A percentile compares a stretch with the other conserved stretches of the same genome.
These are phyloP conservation scores for Corylus americana DNA, from an alignment of 306 rosid genomes.

Conservation along the genomic window DNA sequence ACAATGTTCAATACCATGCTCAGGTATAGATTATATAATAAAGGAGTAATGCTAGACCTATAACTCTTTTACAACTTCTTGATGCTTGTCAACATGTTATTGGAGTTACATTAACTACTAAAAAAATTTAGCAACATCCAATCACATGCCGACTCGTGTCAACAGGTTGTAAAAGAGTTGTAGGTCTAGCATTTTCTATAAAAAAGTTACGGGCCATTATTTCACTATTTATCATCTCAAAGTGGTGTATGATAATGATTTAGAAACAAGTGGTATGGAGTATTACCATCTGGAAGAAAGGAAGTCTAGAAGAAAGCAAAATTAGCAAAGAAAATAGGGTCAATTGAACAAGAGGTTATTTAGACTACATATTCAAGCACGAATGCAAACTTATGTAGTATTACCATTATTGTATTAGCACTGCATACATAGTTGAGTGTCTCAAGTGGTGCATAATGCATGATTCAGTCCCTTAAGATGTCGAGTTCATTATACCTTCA, in stretches of 20 bases:
- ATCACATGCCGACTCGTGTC: too few relatives aligned
- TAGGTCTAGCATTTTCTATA: neutral
- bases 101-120: too few relatives aligned
- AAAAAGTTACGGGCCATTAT: neutral
- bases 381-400: neutral
- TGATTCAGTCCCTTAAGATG: neutral
- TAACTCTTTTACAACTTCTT: too few relatives aligned
- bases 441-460: neutral
- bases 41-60: too few relatives aligned
- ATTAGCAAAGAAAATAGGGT: neutral
- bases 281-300: neutral
- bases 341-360: neutral
- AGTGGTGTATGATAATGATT: neutral
- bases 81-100: too few relatives aligned
- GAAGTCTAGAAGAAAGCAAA: neutral
- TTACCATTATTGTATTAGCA: too few relatives aligned
- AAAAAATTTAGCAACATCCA: too few relatives aligned
- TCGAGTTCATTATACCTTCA: neutral
- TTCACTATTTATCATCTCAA: neutral
- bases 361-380: neutral
- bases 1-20: neutral
- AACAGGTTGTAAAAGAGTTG: too few relatives aligned
- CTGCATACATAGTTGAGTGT: neutral
- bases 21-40: neutral
- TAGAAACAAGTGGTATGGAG: neutral